Percentiles rank a stretch among this genome's conserved stretches.
Conservation (phyloP, 495 filamentous ascomycete species). For the Penicillium roqueforti region DNA sequence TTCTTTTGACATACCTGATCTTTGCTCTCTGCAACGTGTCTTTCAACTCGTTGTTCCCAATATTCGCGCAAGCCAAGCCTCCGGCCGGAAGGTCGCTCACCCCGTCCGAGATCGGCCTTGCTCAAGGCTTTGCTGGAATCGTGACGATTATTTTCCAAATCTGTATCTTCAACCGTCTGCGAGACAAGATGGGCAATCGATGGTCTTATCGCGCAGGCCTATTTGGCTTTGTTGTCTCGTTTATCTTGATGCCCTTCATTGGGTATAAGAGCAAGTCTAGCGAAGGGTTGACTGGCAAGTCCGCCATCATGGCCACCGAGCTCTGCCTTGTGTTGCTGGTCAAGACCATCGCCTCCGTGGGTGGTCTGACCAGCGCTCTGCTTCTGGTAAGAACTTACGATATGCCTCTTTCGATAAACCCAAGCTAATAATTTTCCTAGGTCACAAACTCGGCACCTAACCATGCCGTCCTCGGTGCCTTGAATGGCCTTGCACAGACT, state of each 20-base stretch:
- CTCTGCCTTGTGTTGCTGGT: slow-evolving; percentile 74
- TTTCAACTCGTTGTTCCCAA: slow-evolving; percentile 87
- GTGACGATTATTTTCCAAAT: slow-evolving; percentile 88
- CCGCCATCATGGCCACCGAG: slow-evolving; percentile 62
- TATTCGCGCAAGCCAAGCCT: slow-evolving; percentile 70
- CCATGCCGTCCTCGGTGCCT: slow-evolving; percentile 76
- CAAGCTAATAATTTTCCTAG: slow-evolving; percentile 38
- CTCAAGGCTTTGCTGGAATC: slow-evolving; percentile 76
- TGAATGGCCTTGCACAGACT: slow-evolving; percentile 93
- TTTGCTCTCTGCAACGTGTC: slow-evolving; percentile 87
- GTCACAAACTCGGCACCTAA: slow-evolving; percentile 91
- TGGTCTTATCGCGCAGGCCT: slow-evolving; percentile 74
- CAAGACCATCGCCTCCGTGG: slow-evolving; percentile 84
- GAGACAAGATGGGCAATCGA: slow-evolving; percentile 79
- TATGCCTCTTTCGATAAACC: not conserved
- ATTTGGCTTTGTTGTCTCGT: slow-evolving; percentile 77
- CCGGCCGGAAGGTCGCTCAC: slow-evolving; percentile 73
- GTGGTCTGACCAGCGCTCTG: slow-evolving; percentile 83
- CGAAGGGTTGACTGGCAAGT: slow-evolving; percentile 49
- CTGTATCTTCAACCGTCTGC: slow-evolving; percentile 71
- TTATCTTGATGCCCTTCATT: slow-evolving; percentile 84
- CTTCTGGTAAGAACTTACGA: slow-evolving; percentile 58
- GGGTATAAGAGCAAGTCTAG: slow-evolving; percentile 62
- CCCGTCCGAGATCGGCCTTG: slow-evolving; percentile 78
- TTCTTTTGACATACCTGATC: slow-evolving; percentile 77